phyloP scores from a whole-genome alignment of 805 yeast species.

The Spathaspora arborariae region DNA sequence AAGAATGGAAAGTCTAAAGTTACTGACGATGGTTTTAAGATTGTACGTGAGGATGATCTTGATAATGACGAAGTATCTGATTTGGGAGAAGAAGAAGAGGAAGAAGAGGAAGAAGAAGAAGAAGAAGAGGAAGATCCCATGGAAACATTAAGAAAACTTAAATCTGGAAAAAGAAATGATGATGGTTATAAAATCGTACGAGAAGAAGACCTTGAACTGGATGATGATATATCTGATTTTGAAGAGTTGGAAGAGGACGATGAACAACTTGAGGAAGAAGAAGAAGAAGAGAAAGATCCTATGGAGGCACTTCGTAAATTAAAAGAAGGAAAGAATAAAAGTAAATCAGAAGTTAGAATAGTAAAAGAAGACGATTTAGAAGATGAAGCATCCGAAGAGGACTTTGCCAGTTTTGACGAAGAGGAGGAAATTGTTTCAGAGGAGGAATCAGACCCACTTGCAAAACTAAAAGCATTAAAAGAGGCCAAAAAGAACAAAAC shows the following conservation, averaged over 20 bases:
- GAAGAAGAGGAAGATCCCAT: slow-evolving; percentile 14
- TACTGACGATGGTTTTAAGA: slow-evolving; percentile 14
- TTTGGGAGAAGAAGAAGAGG: slow-evolving; percentile 1
- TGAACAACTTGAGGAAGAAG: slow-evolving; percentile 10
- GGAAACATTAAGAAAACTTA: slow-evolving; percentile 14
- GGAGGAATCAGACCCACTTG: slow-evolving; percentile 21
- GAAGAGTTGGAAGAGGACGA: slow-evolving; percentile 12
- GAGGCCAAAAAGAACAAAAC: slow-evolving; percentile 9
- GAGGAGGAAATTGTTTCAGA: slow-evolving; percentile 11
- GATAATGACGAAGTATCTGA: slow-evolving; percentile 21
- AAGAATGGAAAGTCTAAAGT: slow-evolving; percentile 1
- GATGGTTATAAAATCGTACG: slow-evolving; percentile 18
- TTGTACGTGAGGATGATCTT: slow-evolving; percentile 26
- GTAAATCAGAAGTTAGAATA: slow-evolving; percentile 16
- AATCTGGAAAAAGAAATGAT: slow-evolving; percentile 10
- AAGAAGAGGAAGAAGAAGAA: slow-evolving; percentile 11
- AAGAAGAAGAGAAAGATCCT: slow-evolving; percentile 14
- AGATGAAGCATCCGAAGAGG: slow-evolving; percentile 14
- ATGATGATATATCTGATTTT: slow-evolving; percentile 15
- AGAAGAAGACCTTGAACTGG: slow-evolving; percentile 29
- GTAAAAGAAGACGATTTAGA: slow-evolving; percentile 30
- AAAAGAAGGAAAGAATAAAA: slow-evolving; percentile 10
- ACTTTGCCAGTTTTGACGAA: slow-evolving; percentile 8
- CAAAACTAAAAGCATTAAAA: slow-evolving; percentile 19
- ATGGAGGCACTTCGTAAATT: slow-evolving; percentile 14